Percentiles rank a stretch among this genome's conserved stretches.
Evolutionary conservation across 306 rosid species (phyloP).

Genomic region (Mimosa bimucronata): DNA sequence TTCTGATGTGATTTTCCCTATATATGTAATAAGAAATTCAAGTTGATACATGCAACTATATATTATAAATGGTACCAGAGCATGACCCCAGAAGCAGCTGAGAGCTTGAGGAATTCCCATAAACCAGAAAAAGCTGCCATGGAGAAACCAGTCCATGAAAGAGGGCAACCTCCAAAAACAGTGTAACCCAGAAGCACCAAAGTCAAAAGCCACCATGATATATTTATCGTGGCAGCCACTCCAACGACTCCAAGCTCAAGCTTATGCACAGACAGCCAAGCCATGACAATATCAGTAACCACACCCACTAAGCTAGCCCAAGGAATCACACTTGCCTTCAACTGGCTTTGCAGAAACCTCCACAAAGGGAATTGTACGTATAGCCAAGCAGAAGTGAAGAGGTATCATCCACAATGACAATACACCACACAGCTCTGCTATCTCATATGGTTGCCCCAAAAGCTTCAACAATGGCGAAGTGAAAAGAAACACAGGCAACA

Average conservation of each 20-base stretch:
- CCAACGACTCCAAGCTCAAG: slow-evolving; percentile 62
- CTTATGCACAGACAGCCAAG: slow-evolving; percentile 54
- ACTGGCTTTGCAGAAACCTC: background rate
- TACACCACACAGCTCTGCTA: background rate
- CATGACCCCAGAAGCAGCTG: slow-evolving; percentile 82
- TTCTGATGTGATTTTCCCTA: too few relatives aligned
- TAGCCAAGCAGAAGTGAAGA: background rate
- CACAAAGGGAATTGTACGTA: background rate
- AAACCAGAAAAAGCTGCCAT: slow-evolving; percentile 70
- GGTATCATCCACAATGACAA: background rate
- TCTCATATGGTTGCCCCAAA: slow-evolving; percentile 65
- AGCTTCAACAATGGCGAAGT: slow-evolving; percentile 60
- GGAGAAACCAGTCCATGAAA: slow-evolving; percentile 81
- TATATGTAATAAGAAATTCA: too few relatives aligned
- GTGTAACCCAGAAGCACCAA: slow-evolving; percentile 53
- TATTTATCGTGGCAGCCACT: slow-evolving; percentile 50
- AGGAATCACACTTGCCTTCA: slow-evolving; percentile 36
- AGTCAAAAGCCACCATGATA: slow-evolving; percentile 68
- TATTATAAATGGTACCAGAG: slow-evolving; percentile 51
- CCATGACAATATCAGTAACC: slow-evolving; percentile 41
- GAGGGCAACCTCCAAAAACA: slow-evolving; percentile 67
- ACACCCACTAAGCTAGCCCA: slow-evolving; percentile 53
- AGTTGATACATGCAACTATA: too few relatives aligned
- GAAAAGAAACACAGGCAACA: slow-evolving; percentile 60
- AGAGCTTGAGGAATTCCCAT: slow-evolving; percentile 74